Evolutionary conservation across 371 early-diverging fungal species (phyloP).

Genomic region (Mucor irregularis): DNA sequence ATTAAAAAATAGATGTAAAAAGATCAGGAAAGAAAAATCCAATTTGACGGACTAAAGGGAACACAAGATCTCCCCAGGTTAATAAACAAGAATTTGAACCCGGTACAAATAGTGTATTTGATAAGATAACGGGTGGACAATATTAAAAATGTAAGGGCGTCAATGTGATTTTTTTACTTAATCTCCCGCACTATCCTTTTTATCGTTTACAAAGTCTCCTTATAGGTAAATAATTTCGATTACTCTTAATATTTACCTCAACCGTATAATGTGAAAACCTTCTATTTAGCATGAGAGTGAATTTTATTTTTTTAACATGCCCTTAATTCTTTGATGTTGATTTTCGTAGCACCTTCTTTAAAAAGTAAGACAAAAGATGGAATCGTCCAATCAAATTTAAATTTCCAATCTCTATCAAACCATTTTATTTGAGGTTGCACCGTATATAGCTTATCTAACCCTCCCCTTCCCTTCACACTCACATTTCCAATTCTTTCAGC

Average conservation of each 20-base stretch:
- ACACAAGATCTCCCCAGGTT: slow-evolving; percentile 16
- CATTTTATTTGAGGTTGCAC: slow-evolving; percentile 1
- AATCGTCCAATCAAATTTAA: slow-evolving; percentile 8
- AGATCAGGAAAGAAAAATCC: background rate
- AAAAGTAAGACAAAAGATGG: slow-evolving; percentile 14
- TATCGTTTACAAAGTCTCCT: no score
- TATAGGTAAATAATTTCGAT: no score
- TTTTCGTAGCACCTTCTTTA: background rate
- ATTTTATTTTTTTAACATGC: background rate
- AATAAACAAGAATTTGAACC: background rate
- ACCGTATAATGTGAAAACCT: background rate
- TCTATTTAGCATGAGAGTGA: background rate
- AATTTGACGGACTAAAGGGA: slow-evolving; percentile 2
- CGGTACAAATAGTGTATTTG: slow-evolving; percentile 4
- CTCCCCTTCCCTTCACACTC: background rate
- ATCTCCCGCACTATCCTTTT: no score
- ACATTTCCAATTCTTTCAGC: background rate
- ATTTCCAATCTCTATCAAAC: slow-evolving; percentile 17
- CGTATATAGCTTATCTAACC: slow-evolving; percentile 20
- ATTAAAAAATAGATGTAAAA: background rate
- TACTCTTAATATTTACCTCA: no score
- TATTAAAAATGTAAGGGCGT: background rate
- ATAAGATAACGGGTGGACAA: slow-evolving; percentile 26
- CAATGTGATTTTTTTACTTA: no score
- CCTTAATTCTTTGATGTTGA: background rate